These are phyloP conservation scores for Agastache rugosa DNA, from an alignment of 257 asterid genomes.

Conservation along the genomic window DNA sequence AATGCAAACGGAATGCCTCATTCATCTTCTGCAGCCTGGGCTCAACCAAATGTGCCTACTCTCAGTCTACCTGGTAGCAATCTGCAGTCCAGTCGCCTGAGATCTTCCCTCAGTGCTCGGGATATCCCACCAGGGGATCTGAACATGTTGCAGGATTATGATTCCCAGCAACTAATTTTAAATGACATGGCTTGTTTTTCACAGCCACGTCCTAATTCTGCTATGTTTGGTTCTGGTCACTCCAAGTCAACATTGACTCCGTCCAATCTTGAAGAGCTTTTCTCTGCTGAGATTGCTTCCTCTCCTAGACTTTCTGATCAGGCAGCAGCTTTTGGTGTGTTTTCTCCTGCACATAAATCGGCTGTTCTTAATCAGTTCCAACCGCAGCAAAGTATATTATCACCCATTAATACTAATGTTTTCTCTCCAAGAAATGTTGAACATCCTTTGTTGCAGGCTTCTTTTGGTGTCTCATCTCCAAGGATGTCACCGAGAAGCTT, in stretches of 20 bases:
- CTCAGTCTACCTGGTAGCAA: constrained; percentile 89
- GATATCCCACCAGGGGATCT: constrained; percentile 68
- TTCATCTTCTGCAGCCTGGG: constrained; percentile 62
- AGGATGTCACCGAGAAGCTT: constrained; percentile 86
- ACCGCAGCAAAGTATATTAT: constrained; percentile 76
- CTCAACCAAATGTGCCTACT: constrained; percentile 82
- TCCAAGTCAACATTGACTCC: constrained; percentile 67
- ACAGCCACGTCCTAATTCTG: constrained; percentile 59
- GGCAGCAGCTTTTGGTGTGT: constrained; percentile 62
- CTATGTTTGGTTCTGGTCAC: constrained; percentile 57
- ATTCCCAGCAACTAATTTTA: constrained; percentile 64
- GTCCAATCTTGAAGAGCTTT: constrained; percentile 88
- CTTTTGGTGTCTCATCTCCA: constrained; percentile 76
- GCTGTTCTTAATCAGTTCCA: constrained; percentile 72
- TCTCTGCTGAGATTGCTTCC: constrained; percentile 69
- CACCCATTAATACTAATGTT: constrained; percentile 69
- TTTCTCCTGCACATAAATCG: constrained; percentile 80
- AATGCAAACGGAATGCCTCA: constrained; percentile 73
- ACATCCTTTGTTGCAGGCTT: constrained; percentile 75
- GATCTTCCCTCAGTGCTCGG: constrained; percentile 88
- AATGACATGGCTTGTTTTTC: constrained; percentile 71
- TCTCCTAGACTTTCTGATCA: constrained; percentile 85
- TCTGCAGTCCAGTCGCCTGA: constrained; percentile 88
- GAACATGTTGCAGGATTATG: constrained; percentile 62
- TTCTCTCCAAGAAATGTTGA: constrained; percentile 82